phyloP scores from a whole-genome alignment of 2,329 filamentous ascomycete species.

The Aureobasidium uvarum region DNA sequence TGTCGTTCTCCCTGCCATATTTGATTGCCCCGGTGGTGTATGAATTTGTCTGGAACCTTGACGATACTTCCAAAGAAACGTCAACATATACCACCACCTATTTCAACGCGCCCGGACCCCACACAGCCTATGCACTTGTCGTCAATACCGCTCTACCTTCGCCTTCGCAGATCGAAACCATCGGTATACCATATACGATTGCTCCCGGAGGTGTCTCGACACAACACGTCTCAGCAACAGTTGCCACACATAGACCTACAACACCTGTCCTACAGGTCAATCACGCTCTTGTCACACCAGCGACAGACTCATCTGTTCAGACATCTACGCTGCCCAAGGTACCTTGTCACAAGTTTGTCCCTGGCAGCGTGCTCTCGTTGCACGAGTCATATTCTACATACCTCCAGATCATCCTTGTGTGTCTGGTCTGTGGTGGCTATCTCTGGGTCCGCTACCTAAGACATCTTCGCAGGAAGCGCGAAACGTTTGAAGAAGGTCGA shows the following conservation, averaged over 20 bases:
- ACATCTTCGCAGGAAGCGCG: not conserved
- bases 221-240: constrained; percentile 4
- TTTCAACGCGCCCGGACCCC: not conserved
- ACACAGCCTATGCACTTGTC: not conserved
- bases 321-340: too few relatives aligned
- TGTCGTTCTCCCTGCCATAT: not conserved
- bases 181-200: constrained; percentile 7
- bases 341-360: not conserved
- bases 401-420: not conserved
- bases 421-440: not conserved
- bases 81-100: constrained; percentile 5
- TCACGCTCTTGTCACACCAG: not conserved
- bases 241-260: not conserved
- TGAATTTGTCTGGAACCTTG: not conserved
- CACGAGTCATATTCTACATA: not conserved
- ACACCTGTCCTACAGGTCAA: not conserved
- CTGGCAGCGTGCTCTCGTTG: not conserved
- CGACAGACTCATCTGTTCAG: not conserved
- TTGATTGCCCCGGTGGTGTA: not conserved
- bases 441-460: not conserved
- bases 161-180: not conserved
- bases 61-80: not conserved
- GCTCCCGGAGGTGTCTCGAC: not conserved
- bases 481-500: not conserved
- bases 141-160: constrained; percentile 14